Evolutionary conservation across 1,139 yeast species (phyloP).

Genomic region (Wickerhamiella pararugosa): DNA sequence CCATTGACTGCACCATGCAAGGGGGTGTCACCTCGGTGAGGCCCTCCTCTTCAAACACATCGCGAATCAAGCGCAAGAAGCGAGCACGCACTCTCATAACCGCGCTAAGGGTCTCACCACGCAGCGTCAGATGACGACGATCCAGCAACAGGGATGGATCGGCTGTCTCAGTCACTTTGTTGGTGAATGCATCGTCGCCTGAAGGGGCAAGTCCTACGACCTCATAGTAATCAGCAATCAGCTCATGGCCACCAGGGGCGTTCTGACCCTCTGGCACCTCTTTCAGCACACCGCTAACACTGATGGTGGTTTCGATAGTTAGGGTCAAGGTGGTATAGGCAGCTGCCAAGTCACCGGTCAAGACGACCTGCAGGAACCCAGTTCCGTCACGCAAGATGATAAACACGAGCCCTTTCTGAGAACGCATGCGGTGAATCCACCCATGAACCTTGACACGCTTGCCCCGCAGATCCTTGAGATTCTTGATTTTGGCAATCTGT

Average conservation of each 20-base stretch:
- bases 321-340: conserved; percentile 74
- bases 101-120: conserved; percentile 92
- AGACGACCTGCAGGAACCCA: conserved; percentile 76
- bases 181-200: conserved; percentile 90
- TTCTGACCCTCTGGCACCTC: conserved; percentile 89
- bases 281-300: conserved; percentile 64
- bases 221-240: conserved; percentile 77
- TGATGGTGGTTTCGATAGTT: conserved; percentile 75
- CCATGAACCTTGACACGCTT: conserved; percentile 69
- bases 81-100: conserved; percentile 92
- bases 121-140: conserved; percentile 83
- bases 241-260: conserved; percentile 97
- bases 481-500: conserved; percentile 46
- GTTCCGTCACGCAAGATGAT: conserved; percentile 90
- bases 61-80: conserved; percentile 57
- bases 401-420: conserved; percentile 85
- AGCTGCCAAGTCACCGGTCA: conserved; percentile 81
- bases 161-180: conserved; percentile 84
- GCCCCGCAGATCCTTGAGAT: conserved; percentile 36
- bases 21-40: conserved; percentile 94
- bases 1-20: conserved; percentile 99
- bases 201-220: conserved; percentile 87
- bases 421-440: conserved; percentile 91
- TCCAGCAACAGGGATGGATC: conserved; percentile 88
- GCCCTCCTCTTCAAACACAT: conserved; percentile 59